Evolutionary conservation across 2,329 filamentous ascomycete genomes (phyloP).

Genomic region (Penicillium sp.): DNA sequence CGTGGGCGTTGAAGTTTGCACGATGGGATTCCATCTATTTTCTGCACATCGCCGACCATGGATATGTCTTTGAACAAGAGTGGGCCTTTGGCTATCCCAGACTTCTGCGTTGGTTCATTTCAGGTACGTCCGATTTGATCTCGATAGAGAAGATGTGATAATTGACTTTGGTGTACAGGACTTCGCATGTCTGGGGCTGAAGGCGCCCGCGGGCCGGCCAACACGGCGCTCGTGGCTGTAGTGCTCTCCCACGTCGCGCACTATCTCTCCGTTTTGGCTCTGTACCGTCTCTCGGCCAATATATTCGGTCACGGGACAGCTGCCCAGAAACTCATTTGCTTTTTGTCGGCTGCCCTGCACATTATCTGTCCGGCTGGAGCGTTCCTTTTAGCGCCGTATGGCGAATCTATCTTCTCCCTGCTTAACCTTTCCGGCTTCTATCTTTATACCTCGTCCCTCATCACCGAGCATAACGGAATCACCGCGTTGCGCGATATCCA

Average conservation of each 20-base stretch:
- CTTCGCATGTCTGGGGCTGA: conserved; percentile 22
- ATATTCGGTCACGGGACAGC: conserved; percentile 49
- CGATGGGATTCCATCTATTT: conserved; percentile 66
- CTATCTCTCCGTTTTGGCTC: conserved; percentile 67
- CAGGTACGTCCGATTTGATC: conserved; percentile 24
- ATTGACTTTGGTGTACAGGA: conserved; percentile 17
- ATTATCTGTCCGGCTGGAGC: conserved; percentile 83
- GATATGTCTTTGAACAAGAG: conserved; percentile 62
- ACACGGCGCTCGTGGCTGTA: conserved; percentile 56
- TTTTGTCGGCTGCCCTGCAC: conserved; percentile 71
- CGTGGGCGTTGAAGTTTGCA: conserved; percentile 47
- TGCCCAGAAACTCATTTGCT: conserved; percentile 38
- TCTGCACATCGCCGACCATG: conserved; percentile 51
- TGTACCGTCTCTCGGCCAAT: conserved; percentile 65
- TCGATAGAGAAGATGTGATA: background rate
- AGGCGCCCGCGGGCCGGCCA: conserved; percentile 16
- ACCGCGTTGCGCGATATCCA: conserved; percentile 43
- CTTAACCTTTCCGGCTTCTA: conserved; percentile 73
- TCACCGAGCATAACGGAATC: conserved; percentile 31
- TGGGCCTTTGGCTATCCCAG: conserved; percentile 63
- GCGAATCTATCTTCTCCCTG: conserved; percentile 75
- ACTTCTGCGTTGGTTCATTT: conserved; percentile 40
- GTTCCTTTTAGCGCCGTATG: conserved; percentile 84
- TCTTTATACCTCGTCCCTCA: conserved; percentile 57
- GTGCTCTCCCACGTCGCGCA: conserved; percentile 71